phyloP scores from a whole-genome alignment of 2,329 filamentous ascomycete species.

The Didymella glomerata region DNA sequence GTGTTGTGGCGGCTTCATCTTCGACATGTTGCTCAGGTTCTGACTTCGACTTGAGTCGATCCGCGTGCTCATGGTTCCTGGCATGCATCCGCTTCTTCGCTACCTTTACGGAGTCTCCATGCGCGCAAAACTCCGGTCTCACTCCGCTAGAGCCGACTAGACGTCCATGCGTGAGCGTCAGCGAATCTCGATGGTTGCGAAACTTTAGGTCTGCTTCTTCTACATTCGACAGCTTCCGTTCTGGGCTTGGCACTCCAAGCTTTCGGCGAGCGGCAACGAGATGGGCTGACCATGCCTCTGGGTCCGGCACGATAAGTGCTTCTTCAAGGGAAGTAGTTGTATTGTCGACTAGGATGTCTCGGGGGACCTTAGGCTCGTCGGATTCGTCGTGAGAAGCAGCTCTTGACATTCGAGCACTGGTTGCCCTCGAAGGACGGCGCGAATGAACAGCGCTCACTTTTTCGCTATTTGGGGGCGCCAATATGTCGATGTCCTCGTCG shows the following conservation, averaged over 20 bases:
- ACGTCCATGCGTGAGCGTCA: constrained; percentile 40
- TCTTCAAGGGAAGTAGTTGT: not conserved
- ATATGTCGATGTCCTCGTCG: constrained; percentile 32
- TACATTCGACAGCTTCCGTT: constrained; percentile 39
- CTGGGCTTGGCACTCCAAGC: constrained; percentile 3
- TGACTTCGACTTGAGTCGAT: not conserved
- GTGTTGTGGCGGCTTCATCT: not conserved
- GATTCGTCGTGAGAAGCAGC: constrained; percentile 24
- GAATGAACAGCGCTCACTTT: constrained; percentile 35
- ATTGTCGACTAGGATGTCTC: not conserved
- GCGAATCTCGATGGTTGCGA: constrained; percentile 45
- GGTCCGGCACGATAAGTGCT: constrained; percentile 17
- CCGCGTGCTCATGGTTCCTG: constrained; percentile 23
- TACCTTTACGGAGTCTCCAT: constrained; percentile 33
- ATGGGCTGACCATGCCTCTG: constrained; percentile 10
- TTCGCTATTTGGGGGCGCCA: constrained; percentile 45
- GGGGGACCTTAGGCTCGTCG: not conserved
- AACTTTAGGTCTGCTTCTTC: constrained; percentile 42
- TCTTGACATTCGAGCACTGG: constrained; percentile 30
- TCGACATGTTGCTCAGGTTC: not conserved
- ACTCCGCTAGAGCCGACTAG: constrained; percentile 30
- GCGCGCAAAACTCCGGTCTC: constrained; percentile 33
- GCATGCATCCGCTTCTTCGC: constrained; percentile 42
- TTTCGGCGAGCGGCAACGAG: constrained; percentile 13
- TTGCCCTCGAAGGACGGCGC: constrained; percentile 29